Base-by-base conservation (phyloP, 1,284 basidiomycete species). In the Veloboletus limbatus region DNA sequence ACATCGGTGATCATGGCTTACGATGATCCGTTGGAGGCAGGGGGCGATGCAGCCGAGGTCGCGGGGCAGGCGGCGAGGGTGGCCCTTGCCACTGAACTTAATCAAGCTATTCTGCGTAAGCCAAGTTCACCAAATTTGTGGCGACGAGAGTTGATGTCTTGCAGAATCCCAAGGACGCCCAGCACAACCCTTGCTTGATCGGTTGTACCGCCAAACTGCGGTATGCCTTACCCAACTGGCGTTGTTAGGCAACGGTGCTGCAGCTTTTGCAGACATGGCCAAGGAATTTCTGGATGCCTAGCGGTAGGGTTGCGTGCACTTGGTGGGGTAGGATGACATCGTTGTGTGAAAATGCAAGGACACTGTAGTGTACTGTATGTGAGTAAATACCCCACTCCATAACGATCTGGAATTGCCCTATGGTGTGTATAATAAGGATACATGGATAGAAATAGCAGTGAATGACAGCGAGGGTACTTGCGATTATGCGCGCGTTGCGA, bases 1-100 rank as follows among this genome's bases (percentile, higher is more conserved):
- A 85, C 88, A 10, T 87, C 89, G 50, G 79, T 84, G 30, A 80
- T 92, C 40, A 77, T 92, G 45, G 86, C 88, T 27, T 92, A 82
- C 62, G 76, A 82, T 30, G 81, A 89, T 60, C 89, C 88, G 18
- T 64, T 79, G 49, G 74, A 74, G 46, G 82, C 77, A 16, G 77
- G 81, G 8, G 82, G 82, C 6, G 73, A 79, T 39, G 75, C 81
- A 16, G 77, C 79, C 13, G 78, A 80, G 55, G 76, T 88, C 25
- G 85, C 78, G 10, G 79, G 85, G 27, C 77, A 81, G 53, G 77
- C 77, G 35, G 80, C 87, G 30, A 73, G 86, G 48, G 73, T 77
- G 35, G 67, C 70, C 20, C 72, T 92, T 39, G 88, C 88, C 18
- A 81, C 79, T 47, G 87, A 90, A 67, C 67, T 92, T 32, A 92